These are phyloP conservation scores for Sarocladium brachiariae DNA, from an alignment of 2,329 filamentous ascomycete genomes.

Conservation along the genomic window DNA sequence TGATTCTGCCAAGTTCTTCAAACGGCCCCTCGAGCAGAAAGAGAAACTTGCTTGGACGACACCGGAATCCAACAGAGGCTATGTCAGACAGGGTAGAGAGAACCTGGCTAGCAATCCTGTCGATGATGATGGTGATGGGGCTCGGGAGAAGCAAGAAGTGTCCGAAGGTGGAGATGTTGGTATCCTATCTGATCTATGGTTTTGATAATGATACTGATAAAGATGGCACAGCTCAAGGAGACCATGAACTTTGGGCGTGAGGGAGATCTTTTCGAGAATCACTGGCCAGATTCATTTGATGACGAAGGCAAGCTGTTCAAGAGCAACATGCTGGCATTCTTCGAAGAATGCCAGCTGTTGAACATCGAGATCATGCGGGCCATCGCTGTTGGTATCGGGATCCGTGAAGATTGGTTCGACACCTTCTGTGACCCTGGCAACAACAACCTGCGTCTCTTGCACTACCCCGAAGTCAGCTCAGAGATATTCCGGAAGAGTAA, in stretches of 20 bases:
- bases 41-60: slow-evolving; percentile 5
- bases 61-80: slow-evolving; percentile 10
- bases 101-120: slow-evolving; percentile 5
- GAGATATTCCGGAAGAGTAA: not conserved
- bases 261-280: not conserved
- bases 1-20: not conserved
- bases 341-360: slow-evolving; percentile 5
- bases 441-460: not conserved
- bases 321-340: slow-evolving; percentile 6
- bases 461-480: not conserved
- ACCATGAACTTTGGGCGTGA: not conserved
- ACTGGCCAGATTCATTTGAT: not conserved
- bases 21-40: slow-evolving; percentile 4
- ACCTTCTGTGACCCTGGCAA: not conserved
- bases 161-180: not conserved
- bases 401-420: not conserved
- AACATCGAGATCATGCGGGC: slow-evolving; percentile 7
- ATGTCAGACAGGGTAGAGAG: slow-evolving; percentile 6
- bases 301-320: not conserved
- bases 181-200: not conserved
- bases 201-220: no score
- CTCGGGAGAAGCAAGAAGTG: slow-evolving; percentile 1
- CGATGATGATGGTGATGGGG: no score
- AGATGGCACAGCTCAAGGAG: not conserved
- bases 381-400: slow-evolving; percentile 4